Conservation (phyloP, 1,284 basidiomycete species). For the Ganoderma multipileum region DNA sequence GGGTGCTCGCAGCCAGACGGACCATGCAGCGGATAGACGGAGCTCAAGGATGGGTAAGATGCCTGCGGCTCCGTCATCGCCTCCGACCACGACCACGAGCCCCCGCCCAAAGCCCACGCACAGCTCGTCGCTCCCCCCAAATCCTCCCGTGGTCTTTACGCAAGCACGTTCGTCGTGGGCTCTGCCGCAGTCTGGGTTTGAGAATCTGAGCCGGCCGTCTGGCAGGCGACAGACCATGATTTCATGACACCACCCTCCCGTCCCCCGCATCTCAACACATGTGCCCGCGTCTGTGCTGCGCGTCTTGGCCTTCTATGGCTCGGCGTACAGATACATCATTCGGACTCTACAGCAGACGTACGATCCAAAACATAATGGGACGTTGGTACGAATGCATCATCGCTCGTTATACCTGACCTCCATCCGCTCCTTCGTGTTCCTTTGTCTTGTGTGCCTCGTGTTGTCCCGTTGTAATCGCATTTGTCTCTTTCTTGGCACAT, state of each 20-base stretch:
- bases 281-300: background rate
- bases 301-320: background rate
- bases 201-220: constrained; percentile 33
- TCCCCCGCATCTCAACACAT: background rate
- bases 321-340: background rate
- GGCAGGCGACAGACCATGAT: constrained; percentile 31
- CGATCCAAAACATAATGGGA: constrained; percentile 25
- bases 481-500: constrained; percentile 6
- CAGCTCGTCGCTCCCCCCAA: constrained; percentile 28
- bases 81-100: constrained; percentile 4
- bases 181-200: constrained; percentile 30
- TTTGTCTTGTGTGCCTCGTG: background rate
- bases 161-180: constrained; percentile 32
- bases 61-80: constrained; percentile 2
- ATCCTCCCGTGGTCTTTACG: constrained; percentile 23
- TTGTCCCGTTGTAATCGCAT: constrained; percentile 5
- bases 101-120: constrained; percentile 26
- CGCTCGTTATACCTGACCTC: constrained; percentile 30
- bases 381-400: constrained; percentile 25
- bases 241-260: constrained; percentile 25
- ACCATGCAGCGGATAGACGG: constrained; percentile 24
- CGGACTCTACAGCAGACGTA: constrained; percentile 23
- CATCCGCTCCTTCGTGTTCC: constrained; percentile 14
- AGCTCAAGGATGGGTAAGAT: constrained; percentile 11
- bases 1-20: constrained; percentile 12